These are phyloP conservation scores for Lipomyces kockii DNA, from an alignment of 805 yeast species.

Conservation along the genomic window DNA sequence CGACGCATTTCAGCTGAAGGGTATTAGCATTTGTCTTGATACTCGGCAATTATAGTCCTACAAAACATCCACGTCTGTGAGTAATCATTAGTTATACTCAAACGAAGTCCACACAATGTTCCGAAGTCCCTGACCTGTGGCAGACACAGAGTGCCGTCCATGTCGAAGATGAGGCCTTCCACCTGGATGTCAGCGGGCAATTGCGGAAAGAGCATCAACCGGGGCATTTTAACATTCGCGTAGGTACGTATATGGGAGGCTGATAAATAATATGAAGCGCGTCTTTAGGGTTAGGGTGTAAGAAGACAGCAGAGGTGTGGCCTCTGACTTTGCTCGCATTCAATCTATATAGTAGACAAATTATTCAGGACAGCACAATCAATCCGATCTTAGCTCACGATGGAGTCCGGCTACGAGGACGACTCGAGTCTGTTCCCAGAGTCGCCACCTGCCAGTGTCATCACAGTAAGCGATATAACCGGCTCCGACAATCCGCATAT, in stretches of 20 bases:
- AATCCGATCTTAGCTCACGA: not conserved
- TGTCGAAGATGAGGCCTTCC: slow-evolving; percentile 68
- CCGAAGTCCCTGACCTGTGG: slow-evolving; percentile 52
- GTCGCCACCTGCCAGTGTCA: not conserved
- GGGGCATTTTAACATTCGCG: slow-evolving; percentile 20
- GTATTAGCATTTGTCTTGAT: slow-evolving; percentile 23
- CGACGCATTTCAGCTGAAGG: slow-evolving; percentile 58
- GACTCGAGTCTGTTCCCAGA: slow-evolving; percentile 21
- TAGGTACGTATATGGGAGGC: too few species aligned
- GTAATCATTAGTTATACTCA: not conserved
- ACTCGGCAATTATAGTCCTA: slow-evolving; percentile 23
- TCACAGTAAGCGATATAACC: not conserved
- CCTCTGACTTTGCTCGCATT: not conserved
- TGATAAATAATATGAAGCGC: too few species aligned
- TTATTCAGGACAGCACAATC: not conserved
- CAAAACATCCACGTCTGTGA: slow-evolving; percentile 55
- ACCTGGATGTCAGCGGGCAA: slow-evolving; percentile 40
- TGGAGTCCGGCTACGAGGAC: slow-evolving; percentile 20
- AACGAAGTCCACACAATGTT: not conserved
- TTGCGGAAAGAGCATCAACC: slow-evolving; percentile 25
- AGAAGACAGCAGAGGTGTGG: too few species aligned
- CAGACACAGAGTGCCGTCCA: slow-evolving; percentile 77
- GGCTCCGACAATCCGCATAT: not conserved
- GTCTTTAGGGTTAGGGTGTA: too few species aligned
- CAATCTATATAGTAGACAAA: not conserved